Conservation (phyloP, 208 protist genomes). For the Porcisia deanei region DNA sequence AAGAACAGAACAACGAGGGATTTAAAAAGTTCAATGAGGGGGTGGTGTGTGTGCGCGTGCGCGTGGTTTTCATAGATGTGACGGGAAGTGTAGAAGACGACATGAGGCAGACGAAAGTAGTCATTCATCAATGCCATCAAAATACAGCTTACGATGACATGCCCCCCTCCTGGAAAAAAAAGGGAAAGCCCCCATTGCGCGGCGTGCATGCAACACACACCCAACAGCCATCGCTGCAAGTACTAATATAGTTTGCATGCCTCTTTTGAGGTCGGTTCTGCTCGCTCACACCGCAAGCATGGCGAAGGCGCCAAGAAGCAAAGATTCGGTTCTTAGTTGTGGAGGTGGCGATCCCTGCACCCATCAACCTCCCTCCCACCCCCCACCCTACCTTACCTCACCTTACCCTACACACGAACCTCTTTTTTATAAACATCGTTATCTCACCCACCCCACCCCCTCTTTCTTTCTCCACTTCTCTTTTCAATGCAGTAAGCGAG, state of each 20-base stretch:
- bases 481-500: too few species aligned
- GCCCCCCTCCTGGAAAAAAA: not conserved
- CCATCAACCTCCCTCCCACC: not conserved
- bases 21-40: not conserved
- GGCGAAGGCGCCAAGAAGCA: not conserved
- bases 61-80: not conserved
- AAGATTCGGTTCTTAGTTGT: not conserved
- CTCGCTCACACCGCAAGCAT: not conserved
- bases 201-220: not conserved
- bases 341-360: not conserved
- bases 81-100: not conserved
- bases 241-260: not conserved
- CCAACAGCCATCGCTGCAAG: not conserved
- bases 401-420: too few species aligned
- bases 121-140: not conserved
- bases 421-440: too few species aligned
- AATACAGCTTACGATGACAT: not conserved
- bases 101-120: not conserved
- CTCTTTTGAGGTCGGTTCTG: not conserved
- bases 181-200: too few species aligned
- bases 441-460: too few species aligned
- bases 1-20: constrained; percentile 4
- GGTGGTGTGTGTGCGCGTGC: not conserved
- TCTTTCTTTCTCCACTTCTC: too few species aligned
- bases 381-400: too few species aligned